phyloP scores from a whole-genome alignment of 2,329 filamentous ascomycete genomes.

The Neopestalotiopsis sp. region DNA sequence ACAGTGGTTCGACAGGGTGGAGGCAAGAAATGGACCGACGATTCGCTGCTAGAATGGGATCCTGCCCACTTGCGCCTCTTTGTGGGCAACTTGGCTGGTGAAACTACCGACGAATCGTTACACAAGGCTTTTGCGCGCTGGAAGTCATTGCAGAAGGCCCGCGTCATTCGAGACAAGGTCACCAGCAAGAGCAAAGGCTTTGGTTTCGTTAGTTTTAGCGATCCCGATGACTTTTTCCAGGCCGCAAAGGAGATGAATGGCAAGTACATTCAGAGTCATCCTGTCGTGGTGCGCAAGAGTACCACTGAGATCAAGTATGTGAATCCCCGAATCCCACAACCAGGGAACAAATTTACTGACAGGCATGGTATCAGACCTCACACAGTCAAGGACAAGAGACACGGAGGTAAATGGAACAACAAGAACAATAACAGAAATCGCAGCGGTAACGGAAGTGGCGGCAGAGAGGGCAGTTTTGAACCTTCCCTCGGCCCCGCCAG shows the following conservation, averaged over 20 bases:
- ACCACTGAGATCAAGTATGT: slow-evolving; percentile 82
- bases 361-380: slow-evolving; percentile 50
- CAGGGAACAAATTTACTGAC: slow-evolving; percentile 1
- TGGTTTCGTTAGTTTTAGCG: slow-evolving; percentile 94
- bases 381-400: slow-evolving; percentile 61
- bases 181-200: slow-evolving; percentile 96
- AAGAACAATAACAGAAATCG: slow-evolving; percentile 41
- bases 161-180: slow-evolving; percentile 92
- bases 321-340: neutral
- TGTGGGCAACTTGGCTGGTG: slow-evolving; percentile 94
- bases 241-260: slow-evolving; percentile 98
- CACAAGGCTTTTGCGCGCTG: slow-evolving; percentile 93
- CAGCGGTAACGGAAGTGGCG: slow-evolving; percentile 33
- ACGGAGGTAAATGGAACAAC: slow-evolving; percentile 37
- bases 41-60: slow-evolving; percentile 92
- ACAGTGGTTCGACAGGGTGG: slow-evolving; percentile 90
- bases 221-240: slow-evolving; percentile 95
- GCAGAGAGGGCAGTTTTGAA: slow-evolving; percentile 46
- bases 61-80: slow-evolving; percentile 93
- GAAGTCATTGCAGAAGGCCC: slow-evolving; percentile 86
- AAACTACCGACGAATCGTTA: slow-evolving; percentile 95
- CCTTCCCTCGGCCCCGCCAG: slow-evolving; percentile 56
- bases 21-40: slow-evolving; percentile 91
- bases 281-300: slow-evolving; percentile 83
- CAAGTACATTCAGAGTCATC: slow-evolving; percentile 98